phyloP scores from a whole-genome alignment of 768 basidiomycete genomes.

The Dictyophora rubrovolvata region DNA sequence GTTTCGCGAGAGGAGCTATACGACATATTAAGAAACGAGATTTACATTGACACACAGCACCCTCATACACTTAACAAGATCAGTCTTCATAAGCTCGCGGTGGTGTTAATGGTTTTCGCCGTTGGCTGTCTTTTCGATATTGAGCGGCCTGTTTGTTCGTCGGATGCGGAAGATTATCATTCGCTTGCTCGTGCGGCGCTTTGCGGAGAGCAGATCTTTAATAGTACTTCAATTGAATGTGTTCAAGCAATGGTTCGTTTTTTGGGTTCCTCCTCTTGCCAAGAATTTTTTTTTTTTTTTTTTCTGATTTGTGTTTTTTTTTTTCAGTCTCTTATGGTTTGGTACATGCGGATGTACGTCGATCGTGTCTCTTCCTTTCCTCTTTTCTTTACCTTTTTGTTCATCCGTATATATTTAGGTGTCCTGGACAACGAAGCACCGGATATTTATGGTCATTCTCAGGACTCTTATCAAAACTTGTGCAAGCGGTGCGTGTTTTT shows the following conservation, averaged over 20 bases:
- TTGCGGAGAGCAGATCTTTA: conserved; percentile 8
- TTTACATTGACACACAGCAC: not conserved
- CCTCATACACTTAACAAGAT: not conserved
- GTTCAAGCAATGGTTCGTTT: conserved; percentile 7
- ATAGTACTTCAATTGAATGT: conserved; percentile 8
- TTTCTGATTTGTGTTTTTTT: not conserved
- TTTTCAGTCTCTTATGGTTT: conserved; percentile 8
- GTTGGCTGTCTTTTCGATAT: conserved; percentile 3
- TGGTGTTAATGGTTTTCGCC: conserved; percentile 6
- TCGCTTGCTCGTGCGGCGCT: conserved; percentile 5
- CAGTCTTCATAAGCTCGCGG: not conserved
- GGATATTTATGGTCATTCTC: conserved; percentile 9
- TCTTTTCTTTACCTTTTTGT: not conserved
- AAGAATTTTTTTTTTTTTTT: too few species aligned
- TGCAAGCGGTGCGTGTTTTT: conserved; percentile 6
- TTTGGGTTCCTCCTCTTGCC: too few species aligned
- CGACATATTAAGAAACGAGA: not conserved
- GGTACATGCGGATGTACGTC: conserved; percentile 8
- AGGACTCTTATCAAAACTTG: conserved; percentile 8
- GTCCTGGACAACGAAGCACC: conserved; percentile 2
- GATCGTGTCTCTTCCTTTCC: not conserved
- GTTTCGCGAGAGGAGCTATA: conserved; percentile 1
- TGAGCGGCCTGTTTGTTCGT: not conserved
- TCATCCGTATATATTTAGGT: not conserved
- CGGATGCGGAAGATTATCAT: conserved; percentile 7